These are phyloP conservation scores for Calonectria pseudoturangicola DNA, from an alignment of 2,329 filamentous ascomycete genomes.

Conservation along the genomic window DNA sequence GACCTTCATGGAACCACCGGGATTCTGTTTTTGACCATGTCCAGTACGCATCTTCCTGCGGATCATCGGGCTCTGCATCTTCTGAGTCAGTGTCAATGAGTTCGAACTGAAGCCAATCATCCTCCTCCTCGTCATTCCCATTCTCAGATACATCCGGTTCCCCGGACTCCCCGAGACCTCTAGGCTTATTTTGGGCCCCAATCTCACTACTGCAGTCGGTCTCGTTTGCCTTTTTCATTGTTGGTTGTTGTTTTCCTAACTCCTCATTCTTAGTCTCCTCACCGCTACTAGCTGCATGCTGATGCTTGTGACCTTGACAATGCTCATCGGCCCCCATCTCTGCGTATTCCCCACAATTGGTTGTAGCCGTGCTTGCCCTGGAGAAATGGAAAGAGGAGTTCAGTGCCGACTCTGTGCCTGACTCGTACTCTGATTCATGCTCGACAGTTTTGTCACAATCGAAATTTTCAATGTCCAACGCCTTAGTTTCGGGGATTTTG, in stretches of 20 bases:
- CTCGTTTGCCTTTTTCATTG: not conserved
- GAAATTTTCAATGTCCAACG: not conserved
- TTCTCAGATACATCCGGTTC: not conserved
- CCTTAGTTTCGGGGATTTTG: not conserved
- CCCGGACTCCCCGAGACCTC: not conserved
- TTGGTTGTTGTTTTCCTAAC: not conserved
- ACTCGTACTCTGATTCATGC: conserved; percentile 2
- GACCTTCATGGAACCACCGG: conserved; percentile 22
- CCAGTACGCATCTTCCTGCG: conserved; percentile 32
- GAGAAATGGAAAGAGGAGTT: not conserved
- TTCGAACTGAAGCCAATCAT: conserved; percentile 14
- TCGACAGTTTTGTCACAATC: not conserved
- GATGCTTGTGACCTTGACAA: not conserved
- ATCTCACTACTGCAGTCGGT: not conserved
- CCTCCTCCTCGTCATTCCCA: not conserved
- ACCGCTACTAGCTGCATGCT: not conserved
- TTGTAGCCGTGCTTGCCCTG: not conserved
- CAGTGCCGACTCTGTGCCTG: not conserved
- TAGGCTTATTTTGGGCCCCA: not conserved
- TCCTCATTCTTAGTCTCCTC: not conserved
- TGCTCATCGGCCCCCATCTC: not conserved
- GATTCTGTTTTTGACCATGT: conserved; percentile 30
- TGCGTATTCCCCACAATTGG: not conserved
- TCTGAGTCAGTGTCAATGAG: conserved; percentile 9
- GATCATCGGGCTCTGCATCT: not conserved